A percentile compares a stretch with the other conserved stretches of the same genome.
Evolutionary conservation across 306 rosid species (phyloP).

Genomic region (Herpetospermum pedunculosum): DNA sequence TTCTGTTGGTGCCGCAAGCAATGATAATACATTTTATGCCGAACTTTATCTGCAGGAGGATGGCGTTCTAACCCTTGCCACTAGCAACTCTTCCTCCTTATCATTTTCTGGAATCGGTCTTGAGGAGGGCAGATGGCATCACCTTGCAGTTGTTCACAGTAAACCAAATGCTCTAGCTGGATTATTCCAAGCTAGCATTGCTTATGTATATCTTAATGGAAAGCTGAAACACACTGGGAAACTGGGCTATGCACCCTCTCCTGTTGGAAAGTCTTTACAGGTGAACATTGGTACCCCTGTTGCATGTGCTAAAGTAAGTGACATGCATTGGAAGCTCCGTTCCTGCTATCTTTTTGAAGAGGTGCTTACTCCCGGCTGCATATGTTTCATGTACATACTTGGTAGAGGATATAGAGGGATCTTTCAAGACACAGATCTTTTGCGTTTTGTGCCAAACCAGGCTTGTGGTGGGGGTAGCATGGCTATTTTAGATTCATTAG

Average conservation of each 20-base stretch:
- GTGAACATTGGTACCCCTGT: slow-evolving; percentile 79
- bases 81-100: slow-evolving; percentile 69
- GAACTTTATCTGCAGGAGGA: slow-evolving; percentile 95
- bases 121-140: slow-evolving; percentile 99
- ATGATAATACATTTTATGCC: slow-evolving; percentile 60
- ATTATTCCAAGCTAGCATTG: slow-evolving; percentile 95
- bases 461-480: slow-evolving; percentile 99
- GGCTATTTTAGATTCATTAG: slow-evolving; percentile 96
- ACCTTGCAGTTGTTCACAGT: slow-evolving; percentile 93
- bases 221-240: slow-evolving; percentile 92
- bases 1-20: slow-evolving; percentile 80
- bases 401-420: slow-evolving; percentile 99
- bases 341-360: slow-evolving; percentile 98
- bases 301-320: slow-evolving; percentile 66
- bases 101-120: slow-evolving; percentile 89
- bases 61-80: slow-evolving; percentile 92
- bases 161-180: slow-evolving; percentile 99
- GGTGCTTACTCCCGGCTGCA: slow-evolving; percentile 81
- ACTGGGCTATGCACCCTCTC: slow-evolving; percentile 94
- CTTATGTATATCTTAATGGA: slow-evolving; percentile 89
- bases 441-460: slow-evolving; percentile 89
- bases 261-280: slow-evolving; percentile 84
- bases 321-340: slow-evolving; percentile 80
- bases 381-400: slow-evolving; percentile 91
- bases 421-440: slow-evolving; percentile 92